phyloP scores from a whole-genome alignment of 257 asterid species.

The Buddleja alternifolia region DNA sequence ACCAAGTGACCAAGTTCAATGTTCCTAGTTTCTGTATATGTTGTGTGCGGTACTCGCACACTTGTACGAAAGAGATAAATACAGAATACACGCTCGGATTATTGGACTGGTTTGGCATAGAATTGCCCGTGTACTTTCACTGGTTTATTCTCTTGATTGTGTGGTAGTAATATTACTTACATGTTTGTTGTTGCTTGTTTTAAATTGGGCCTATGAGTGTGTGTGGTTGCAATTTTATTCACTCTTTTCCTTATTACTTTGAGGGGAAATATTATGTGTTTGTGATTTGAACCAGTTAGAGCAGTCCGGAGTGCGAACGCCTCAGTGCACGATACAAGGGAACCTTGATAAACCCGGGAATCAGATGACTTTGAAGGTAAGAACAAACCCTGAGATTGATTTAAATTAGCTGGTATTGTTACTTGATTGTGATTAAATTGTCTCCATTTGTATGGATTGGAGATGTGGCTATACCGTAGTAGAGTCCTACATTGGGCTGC shows the following conservation, averaged over 20 bases:
- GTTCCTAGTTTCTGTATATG: too few relatives aligned
- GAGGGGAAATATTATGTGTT: constrained; percentile 1
- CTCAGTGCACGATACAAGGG: constrained; percentile 84
- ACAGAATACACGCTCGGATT: too few relatives aligned
- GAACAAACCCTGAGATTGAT: constrained; percentile 16
- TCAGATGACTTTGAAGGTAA: constrained; percentile 55
- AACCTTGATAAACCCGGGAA: constrained; percentile 66
- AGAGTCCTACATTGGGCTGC: neutral
- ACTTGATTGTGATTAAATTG: neutral
- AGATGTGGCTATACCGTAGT: constrained; percentile 7
- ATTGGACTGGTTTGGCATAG: too few relatives aligned
- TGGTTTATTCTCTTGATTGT: constrained; percentile 3
- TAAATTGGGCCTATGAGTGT: neutral
- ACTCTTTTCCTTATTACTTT: neutral
- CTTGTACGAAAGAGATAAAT: too few relatives aligned
- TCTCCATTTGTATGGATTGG: neutral
- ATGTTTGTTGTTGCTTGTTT: neutral
- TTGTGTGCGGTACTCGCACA: too few relatives aligned
- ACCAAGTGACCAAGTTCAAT: too few relatives aligned
- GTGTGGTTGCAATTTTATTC: neutral
- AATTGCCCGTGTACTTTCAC: too few relatives aligned
- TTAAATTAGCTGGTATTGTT: neutral
- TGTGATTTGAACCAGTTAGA: constrained; percentile 53
- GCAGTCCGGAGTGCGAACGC: constrained; percentile 74
- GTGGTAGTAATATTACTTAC: neutral